A percentile compares a stretch with the other conserved stretches of the same genome.
These are phyloP conservation scores for Lactarius sp. DNA, from an alignment of 768 basidiomycete genomes.

Conservation along the genomic window DNA sequence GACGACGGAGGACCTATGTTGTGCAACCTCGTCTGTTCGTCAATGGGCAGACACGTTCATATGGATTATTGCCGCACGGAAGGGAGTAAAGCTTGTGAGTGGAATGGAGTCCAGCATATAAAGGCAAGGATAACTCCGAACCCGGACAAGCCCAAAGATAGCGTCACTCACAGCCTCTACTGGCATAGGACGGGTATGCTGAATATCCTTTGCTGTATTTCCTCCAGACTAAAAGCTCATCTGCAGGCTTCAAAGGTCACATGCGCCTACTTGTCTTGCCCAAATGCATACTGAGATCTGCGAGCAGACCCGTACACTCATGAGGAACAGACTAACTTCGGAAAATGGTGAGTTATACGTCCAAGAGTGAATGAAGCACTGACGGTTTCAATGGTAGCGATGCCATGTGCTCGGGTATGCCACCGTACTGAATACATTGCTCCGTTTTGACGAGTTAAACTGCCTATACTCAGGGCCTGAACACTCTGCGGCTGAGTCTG, in stretches of 20 bases:
- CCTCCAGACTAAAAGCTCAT: background rate
- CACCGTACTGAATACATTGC: too few species aligned
- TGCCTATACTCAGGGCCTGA: constrained; percentile 40
- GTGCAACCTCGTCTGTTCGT: constrained; percentile 51
- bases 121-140: constrained; percentile 41
- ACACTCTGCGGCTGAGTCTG: constrained; percentile 32
- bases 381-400: constrained; percentile 36
- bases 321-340: constrained; percentile 49
- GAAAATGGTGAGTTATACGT: constrained; percentile 42
- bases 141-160: constrained; percentile 47
- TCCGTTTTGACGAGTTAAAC: background rate
- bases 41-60: constrained; percentile 56
- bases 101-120: constrained; percentile 46
- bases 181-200: constrained; percentile 53
- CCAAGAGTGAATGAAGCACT: background rate
- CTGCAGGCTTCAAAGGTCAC: constrained; percentile 51
- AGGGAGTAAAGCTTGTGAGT: constrained; percentile 37
- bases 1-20: constrained; percentile 61
- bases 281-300: background rate
- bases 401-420: constrained; percentile 46
- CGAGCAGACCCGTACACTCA: constrained; percentile 51
- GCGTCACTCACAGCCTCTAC: constrained; percentile 47
- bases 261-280: too few species aligned
- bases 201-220: constrained; percentile 11
- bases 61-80: constrained; percentile 49